These are phyloP conservation scores for Umbellularia californica DNA, from an alignment of 164 flowering plant species.

Conservation along the genomic window DNA sequence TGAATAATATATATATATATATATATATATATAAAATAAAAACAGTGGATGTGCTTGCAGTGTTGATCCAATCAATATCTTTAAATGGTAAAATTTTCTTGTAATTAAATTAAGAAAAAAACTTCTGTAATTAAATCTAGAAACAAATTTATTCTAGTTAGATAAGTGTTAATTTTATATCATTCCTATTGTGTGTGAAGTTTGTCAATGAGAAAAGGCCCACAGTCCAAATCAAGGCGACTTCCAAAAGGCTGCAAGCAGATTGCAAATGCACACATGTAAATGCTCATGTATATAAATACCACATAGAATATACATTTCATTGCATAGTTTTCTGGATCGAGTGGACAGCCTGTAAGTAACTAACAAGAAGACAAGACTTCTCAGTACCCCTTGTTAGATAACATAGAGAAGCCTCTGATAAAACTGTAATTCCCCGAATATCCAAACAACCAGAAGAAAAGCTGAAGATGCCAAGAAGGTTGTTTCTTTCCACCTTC, in stretches of 20 bases:
- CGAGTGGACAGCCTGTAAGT: slow-evolving; percentile 13
- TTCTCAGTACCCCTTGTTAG: background rate
- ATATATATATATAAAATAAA: no score
- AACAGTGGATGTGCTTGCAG: no score
- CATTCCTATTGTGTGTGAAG: no score
- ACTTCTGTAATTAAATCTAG: no score
- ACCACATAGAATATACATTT: background rate
- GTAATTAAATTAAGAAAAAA: no score
- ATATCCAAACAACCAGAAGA: background rate
- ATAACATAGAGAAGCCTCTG: background rate
- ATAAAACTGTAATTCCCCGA: background rate
- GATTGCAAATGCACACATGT: background rate
- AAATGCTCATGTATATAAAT: background rate
- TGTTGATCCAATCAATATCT: no score
- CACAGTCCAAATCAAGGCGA: background rate
- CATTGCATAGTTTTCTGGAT: slow-evolving; percentile 2
- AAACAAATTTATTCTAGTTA: no score
- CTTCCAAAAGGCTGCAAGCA: background rate
- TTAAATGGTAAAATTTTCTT: no score
- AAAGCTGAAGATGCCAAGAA: background rate
- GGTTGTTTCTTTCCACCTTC: background rate
- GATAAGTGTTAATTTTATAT: no score
- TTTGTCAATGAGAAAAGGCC: background rate
- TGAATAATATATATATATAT: no score
- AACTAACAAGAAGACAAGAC: background rate